Evolutionary conservation across 208 protist genomes (phyloP).

Genomic region (Strigomonas galati): DNA sequence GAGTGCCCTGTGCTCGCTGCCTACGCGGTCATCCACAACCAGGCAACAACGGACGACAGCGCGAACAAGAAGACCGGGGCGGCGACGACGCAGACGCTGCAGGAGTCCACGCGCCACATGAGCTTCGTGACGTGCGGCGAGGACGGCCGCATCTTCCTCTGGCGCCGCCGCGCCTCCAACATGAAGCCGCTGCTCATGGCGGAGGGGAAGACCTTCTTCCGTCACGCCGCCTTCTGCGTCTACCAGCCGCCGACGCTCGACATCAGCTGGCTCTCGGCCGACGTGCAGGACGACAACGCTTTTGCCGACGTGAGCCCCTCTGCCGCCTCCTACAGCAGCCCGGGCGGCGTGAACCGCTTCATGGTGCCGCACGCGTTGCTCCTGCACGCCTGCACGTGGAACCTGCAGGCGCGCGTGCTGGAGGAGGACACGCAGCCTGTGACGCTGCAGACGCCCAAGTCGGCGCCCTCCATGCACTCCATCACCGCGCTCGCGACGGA

Average conservation of each 20-base stretch:
- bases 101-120: constrained; percentile 33
- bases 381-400: not conserved
- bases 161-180: constrained; percentile 26
- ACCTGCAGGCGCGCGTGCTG: constrained; percentile 3
- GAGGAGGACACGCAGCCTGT: not conserved
- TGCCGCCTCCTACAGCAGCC: not conserved
- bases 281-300: not conserved
- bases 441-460: not conserved
- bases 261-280: constrained; percentile 10
- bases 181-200: constrained; percentile 31
- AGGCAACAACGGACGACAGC: not conserved
- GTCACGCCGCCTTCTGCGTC: constrained; percentile 26
- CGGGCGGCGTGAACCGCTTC: not conserved
- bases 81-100: constrained; percentile 10
- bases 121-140: constrained; percentile 59
- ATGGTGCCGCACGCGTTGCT: constrained; percentile 6
- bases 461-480: not conserved
- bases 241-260: constrained; percentile 26
- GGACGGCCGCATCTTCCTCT: constrained; percentile 59
- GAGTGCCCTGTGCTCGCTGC: constrained; percentile 51
- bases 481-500: not conserved
- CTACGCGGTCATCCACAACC: constrained; percentile 25
- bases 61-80: not conserved
- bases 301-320: not conserved
- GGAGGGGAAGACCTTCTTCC: constrained; percentile 20